Evolutionary conservation across 108 stramenopile species (phyloP), one percentile per base, ranked within the genome.

Genomic region (Stephanodiscus triporus): DNA sequence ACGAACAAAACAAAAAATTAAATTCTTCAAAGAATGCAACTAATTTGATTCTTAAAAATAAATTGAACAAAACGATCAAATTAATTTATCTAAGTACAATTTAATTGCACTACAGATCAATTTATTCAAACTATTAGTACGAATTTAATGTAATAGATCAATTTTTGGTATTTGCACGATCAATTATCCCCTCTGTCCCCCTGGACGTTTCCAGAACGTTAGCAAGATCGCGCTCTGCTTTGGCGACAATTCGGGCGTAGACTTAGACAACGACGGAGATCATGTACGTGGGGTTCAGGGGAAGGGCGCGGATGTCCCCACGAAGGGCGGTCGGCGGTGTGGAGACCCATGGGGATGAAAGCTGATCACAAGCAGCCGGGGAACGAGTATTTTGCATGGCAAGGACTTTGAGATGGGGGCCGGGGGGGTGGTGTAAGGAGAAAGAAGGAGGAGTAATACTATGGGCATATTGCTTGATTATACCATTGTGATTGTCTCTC

Each of bases 101-200:
- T n/a, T n/a, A n/a, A n/a, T n/a, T n/a, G n/a, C n/a, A n/a, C n/a
- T n/a, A n/a, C n/a, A n/a, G n/a, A n/a, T n/a, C n/a, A n/a, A n/a
- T n/a, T n/a, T n/a, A n/a, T n/a, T n/a, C n/a, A n/a, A n/a, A n/a
- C n/a, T n/a, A n/a, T n/a, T n/a, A n/a, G n/a, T n/a, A n/a, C n/a
- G n/a, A n/a, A n/a, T n/a, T n/a, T n/a, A n/a, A n/a, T n/a, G n/a
- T n/a, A n/a, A n/a, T n/a, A n/a, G n/a, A n/a, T n/a, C n/a, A n/a
- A n/a, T n/a, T n/a, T n/a, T n/a, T n/a, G n/a, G n/a, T n/a, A n/a
- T n/a, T n/a, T n/a, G 91, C 2, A 91, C 90, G 1, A 86, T 91
- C 48, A 91, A 95, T 74, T 95, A 92, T 75, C 90, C 90, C 6
- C 66, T 89, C 43, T 82, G 94, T 61, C 94, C 94, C 20, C 91